Evolutionary conservation across 306 rosid genomes (phyloP), one percentile per base, ranked within the genome.

Genomic region (Dicorynia guianensis): DNA sequence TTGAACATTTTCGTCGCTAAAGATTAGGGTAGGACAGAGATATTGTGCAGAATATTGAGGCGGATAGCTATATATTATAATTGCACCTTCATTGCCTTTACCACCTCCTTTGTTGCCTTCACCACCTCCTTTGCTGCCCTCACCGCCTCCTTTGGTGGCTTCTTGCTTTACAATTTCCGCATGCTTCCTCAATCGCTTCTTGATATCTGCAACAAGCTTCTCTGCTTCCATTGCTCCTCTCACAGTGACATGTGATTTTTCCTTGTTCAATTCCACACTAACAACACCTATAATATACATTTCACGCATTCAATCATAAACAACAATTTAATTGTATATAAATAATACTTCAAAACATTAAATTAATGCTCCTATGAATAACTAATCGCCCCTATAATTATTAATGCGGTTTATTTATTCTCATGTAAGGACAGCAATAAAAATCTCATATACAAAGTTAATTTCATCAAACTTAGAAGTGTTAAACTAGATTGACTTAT

Each of bases 1-100:
- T 72, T 63, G 73, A 4, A 83, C 92, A 17, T 95, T 89, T 48
- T 95, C 97, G 72, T 95, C 99, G n/a, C 79, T 86, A 33, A 92
- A 90, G 12, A 43, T 84, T 56, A 90, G 92, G 63, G 15, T 8
- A 5, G 86, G 91, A 72, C 82, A 85, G 44, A 76, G 25, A 64
- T 81, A 68, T 9, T 79, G 82, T 10, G 81, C 40, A 19, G 91
- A 76, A 59, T 84, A 89, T n/a, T 89, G 92, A 52, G 91, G 83
- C 77, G 90, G 88, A 75, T 78, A 86, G n/a, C 80, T 62, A 13
- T 72, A 87, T 11, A 62, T 19, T 11, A 62, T 19, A 43, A 71
- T 62, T 20, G 46, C 4, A 48, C 10, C 40, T 50, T 61, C 68
- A 6, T n/a, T 40, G 71, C 53, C 17, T 59, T 56, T 59, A 20